These are phyloP conservation scores for Blastobotrys chiropterorum DNA, from an alignment of 805 yeast species.

Conservation along the genomic window DNA sequence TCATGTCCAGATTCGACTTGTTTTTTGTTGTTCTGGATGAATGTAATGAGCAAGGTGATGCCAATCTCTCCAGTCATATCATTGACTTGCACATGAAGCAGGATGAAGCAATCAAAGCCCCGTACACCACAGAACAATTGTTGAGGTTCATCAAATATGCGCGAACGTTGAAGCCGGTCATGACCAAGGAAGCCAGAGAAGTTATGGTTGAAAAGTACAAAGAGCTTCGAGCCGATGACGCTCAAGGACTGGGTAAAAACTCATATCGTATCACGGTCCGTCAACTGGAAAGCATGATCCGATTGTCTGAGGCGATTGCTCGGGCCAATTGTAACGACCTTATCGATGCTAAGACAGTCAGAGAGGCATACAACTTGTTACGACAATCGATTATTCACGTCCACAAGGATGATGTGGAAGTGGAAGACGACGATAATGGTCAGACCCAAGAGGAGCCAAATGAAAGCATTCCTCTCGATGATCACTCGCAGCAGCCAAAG, in stretches of 20 bases:
- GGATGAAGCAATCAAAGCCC: conserved; percentile 86
- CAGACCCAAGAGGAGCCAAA: conserved; percentile 22
- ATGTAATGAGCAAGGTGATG: conserved; percentile 84
- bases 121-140: conserved; percentile 81
- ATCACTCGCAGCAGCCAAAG: conserved; percentile 8
- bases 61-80: conserved; percentile 85
- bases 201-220: conserved; percentile 72
- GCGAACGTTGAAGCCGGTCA: conserved; percentile 81
- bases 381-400: conserved; percentile 90
- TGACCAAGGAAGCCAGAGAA: conserved; percentile 76
- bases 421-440: conserved; percentile 57
- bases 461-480: conserved; percentile 7
- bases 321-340: conserved; percentile 92
- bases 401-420: conserved; percentile 85
- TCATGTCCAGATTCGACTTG: conserved; percentile 95
- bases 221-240: conserved; percentile 81
- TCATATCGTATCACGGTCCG: conserved; percentile 95
- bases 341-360: conserved; percentile 76
- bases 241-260: conserved; percentile 74
- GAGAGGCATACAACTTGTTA: conserved; percentile 86
- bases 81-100: conserved; percentile 86
- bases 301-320: conserved; percentile 94
- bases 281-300: conserved; percentile 89
- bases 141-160: conserved; percentile 88
- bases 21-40: conserved; percentile 94